Percentiles rank a stretch among this genome's conserved stretches.
These are phyloP conservation scores for Pseudogymnoascus sp. DNA, from an alignment of 2,329 filamentous ascomycete species.

Conservation along the genomic window DNA sequence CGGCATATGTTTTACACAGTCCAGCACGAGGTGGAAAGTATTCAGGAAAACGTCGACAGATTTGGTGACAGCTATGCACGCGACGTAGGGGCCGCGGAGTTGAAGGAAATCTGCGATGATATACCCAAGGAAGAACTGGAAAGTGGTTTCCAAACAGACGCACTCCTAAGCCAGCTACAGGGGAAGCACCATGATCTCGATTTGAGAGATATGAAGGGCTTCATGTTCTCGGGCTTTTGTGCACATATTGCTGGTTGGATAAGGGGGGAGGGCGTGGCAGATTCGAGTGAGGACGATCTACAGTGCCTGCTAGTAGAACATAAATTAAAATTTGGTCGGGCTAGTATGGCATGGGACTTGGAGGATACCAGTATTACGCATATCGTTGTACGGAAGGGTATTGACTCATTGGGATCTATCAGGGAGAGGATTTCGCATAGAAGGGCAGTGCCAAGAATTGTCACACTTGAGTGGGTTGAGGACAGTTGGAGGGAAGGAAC, in stretches of 20 bases:
- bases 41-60: constrained; percentile 58
- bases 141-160: constrained; percentile 34
- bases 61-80: constrained; percentile 79
- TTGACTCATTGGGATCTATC: constrained; percentile 22
- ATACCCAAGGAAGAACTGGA: constrained; percentile 42
- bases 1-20: constrained; percentile 65
- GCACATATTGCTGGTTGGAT: constrained; percentile 33
- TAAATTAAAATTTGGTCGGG: constrained; percentile 62
- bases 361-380: constrained; percentile 58
- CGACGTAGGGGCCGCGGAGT: constrained; percentile 55
- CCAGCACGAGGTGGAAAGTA: constrained; percentile 44
- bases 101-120: constrained; percentile 41
- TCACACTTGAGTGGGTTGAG: constrained; percentile 64
- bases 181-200: constrained; percentile 44
- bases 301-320: constrained; percentile 41
- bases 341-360: constrained; percentile 43
- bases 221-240: constrained; percentile 43
- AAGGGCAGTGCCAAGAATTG: constrained; percentile 55
- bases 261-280: constrained; percentile 13
- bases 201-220: constrained; percentile 37
- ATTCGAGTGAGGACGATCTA: constrained; percentile 20
- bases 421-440: constrained; percentile 38
- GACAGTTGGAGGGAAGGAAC: constrained; percentile 75
- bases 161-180: constrained; percentile 47
- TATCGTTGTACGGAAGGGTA: constrained; percentile 47